Base-by-base conservation (phyloP, 2,329 filamentous ascomycete species). In the Nigrospora oryzae region DNA sequence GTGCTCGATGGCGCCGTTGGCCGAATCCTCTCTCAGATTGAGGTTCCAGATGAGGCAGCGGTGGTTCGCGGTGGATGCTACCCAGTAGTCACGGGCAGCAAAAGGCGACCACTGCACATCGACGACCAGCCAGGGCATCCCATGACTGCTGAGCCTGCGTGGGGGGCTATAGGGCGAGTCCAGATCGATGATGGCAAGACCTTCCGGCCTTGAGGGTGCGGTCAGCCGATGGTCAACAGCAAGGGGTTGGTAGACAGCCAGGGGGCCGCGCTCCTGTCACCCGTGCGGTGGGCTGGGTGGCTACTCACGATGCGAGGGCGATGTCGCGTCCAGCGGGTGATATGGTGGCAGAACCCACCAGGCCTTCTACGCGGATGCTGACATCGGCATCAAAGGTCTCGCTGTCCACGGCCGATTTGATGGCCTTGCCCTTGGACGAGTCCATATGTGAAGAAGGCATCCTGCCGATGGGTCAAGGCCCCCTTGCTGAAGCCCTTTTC, bases 31-130 rank as follows among this genome's bases (percentile, higher is more conserved):
- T 48, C 80, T 76, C 61, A 89, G 75, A 52, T 85, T 88, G 48
- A 96, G 71, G 62, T 96, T 96, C 89, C 89, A 96, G 16, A 96
- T 87, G 42, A 96, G 72, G 16, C 90, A 93, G 54, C 93, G 89
- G 62, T 96, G 90, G 61, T 96, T 96, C 15, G 89, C 91, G 1
- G 90, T 95, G 47, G 89, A 95, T 33, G 89, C 87, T 15, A 96
- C 85, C 90, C 91, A 96, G 57, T 90, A 90, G 62, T 95, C 87
- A 40, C 90, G 80, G 16, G 79, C 81, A 12, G 90, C 86, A 62
- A 96, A 95, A 1, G 91, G 91, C 11, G 89, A 95, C 91, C 91
- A 96, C 64, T 96, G 91, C 30, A 95, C 90, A 63, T 96, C 91
- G 11, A 91, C 89, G 5, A 95, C 90, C 42, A 95, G 82, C 89